Evolutionary conservation across 345 rosid genomes (phyloP), one percentile per base, ranked within the genome.

Genomic region (Gossypium raimondii): DNA sequence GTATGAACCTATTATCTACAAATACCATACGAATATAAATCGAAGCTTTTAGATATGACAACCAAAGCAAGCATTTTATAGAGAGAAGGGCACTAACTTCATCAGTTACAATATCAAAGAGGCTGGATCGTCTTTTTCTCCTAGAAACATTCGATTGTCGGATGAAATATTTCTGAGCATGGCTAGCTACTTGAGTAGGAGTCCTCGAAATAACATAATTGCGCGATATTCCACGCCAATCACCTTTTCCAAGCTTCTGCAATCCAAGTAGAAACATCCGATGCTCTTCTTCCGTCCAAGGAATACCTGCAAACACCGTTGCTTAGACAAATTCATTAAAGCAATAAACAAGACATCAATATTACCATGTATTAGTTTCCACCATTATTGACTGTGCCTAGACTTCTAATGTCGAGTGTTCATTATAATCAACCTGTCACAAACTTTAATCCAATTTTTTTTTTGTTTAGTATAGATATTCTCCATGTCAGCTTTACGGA

Each of bases 231-330:
- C 99, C 99, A 79, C 99, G 86, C 99, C 99, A 96, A 79, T 96
- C 99, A 53, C 99, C 99, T 89, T 93, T 96, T 6, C 99, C 98
- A 2, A 96, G 86, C 89, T 90, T 96, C 77, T 93, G 97, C 51
- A 96, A 84, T 73, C 99, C 98, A 74, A 96, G 78, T 76, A 96
- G 85, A 79, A 96, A 96, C 90, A 93, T 84, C 78, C 97, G 90
- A 77, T 96, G 99, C 72, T 96, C 99, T 56, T 96, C 98, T 82
- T 92, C 99, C 3, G 99, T 96, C 99, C 99, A 96, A 9, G 99
- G 98, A 71, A 89, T 88, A 76, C 98, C 98, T 96, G 80, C 51
- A 79, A 53, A 53, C 20, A 53, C 57, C 2, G 2, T 53, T 17
- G 57, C 22, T 53, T 53, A 53, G 57, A 53, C 7, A 53, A 17